Evolutionary conservation across 306 rosid species (phyloP).

Genomic region (Lagenaria siceraria): DNA sequence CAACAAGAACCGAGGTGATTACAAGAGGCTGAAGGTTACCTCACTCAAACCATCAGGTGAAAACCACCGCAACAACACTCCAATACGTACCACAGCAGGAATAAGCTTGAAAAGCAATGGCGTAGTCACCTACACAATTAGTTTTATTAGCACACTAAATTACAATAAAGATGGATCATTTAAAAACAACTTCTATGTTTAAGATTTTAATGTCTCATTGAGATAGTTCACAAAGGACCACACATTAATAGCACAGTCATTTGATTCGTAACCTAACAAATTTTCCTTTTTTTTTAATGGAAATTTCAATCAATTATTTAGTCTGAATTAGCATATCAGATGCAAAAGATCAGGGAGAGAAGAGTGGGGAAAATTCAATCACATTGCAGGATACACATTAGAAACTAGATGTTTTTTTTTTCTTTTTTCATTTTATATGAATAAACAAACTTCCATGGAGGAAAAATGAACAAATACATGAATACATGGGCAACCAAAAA

Average conservation of each 20-base stretch:
- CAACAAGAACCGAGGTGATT: neutral
- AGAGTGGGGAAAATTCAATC: neutral
- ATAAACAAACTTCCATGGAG: too few species aligned
- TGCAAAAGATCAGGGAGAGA: neutral
- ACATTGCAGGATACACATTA: neutral
- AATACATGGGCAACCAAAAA: too few species aligned
- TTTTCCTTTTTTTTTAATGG: neutral
- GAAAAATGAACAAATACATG: too few species aligned
- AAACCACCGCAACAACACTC: conserved; percentile 74
- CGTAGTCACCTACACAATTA: conserved; percentile 74
- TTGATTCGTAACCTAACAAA: conserved; percentile 5
- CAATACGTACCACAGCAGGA: conserved; percentile 83
- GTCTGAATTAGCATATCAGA: neutral
- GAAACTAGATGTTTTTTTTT: neutral
- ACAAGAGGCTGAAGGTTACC: conserved; percentile 33
- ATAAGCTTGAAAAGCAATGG: conserved; percentile 92
- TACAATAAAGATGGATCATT: neutral
- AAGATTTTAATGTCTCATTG: neutral
- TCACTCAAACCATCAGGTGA: conserved; percentile 56
- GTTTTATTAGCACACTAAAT: neutral
- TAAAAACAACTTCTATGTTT: neutral
- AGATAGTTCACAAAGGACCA: neutral
- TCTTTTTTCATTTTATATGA: too few species aligned
- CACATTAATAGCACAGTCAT: neutral
- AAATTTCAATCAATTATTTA: neutral